Evolutionary conservation across 805 yeast genomes (phyloP), one percentile per base, ranked within the genome.

Genomic region (Teunomyces stri): DNA sequence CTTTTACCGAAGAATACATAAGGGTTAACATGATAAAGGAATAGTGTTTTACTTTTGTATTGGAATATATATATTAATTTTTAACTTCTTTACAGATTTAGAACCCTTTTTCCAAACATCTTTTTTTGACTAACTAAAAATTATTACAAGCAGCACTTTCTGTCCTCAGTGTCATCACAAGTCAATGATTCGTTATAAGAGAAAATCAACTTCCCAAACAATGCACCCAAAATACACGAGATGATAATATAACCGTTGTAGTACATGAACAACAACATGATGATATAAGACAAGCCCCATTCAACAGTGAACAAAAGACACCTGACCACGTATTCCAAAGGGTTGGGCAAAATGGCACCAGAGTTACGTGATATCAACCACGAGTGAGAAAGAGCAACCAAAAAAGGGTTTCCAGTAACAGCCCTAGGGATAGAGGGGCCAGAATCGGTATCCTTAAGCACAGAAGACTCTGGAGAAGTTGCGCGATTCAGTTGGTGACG

Each of bases 191-290:
- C 84, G 39, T 53, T 63, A 50, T 70, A 69, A 25, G 76, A 69
- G 66, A 83, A 80, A 22, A 82, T 46, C 29, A 82, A 57, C 60
- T 78, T 76, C 1, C 87, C 88, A 45, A 82, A 57, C 25, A 81
- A 63, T 1, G 84, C 85, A 6, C 87, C 88, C 30, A 83, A 60
- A 43, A 82, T 72, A 63, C 85, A 82, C 9, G 82, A 75, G 48
- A 84, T 80, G 49, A 82, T 78, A 33, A 84, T 72, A 59, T 82
- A 84, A 12, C 89, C 89, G 57, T 84, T 84, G 69, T 81, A 84
- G 69, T 84, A 83, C 89, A 85, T 84, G 69, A 83, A 84, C 55
- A 85, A 66, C 69, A 85, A 73, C 87, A 84, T 85, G 57, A 84
- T 78, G 43, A 84, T 62, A 62, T 84, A 84, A 3, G 84, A 78